phyloP scores from a whole-genome alignment of 225 moss, liverwort and hornwort genomes.

The Sphagnum tenellum region DNA sequence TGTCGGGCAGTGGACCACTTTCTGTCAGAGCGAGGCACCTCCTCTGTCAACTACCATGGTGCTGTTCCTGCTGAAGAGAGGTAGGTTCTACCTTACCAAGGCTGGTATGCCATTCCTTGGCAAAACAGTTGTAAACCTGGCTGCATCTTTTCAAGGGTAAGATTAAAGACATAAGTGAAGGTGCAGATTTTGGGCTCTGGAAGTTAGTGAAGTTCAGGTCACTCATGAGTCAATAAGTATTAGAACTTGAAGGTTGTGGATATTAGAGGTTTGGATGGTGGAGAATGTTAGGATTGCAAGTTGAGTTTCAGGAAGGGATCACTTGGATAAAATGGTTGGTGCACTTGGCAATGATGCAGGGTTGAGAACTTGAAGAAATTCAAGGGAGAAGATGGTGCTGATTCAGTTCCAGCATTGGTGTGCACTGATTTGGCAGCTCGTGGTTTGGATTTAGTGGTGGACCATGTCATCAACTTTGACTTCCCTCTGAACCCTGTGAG shows the following conservation, averaged over 20 bases:
- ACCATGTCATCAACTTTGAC: conserved; percentile 97
- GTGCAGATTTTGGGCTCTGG: no score
- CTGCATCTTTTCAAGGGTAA: no score
- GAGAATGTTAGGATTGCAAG: no score
- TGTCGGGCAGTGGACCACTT: conserved; percentile 97
- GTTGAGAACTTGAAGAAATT: conserved; percentile 86
- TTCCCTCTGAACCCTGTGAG: conserved; percentile 96
- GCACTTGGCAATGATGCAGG: conserved; percentile 29
- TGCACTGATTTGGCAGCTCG: conserved; percentile 97
- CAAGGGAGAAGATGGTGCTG: conserved; percentile 45
- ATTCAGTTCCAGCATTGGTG: conserved; percentile 67
- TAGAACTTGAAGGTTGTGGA: no score
- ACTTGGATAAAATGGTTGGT: no score
- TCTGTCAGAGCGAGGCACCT: conserved; percentile 66
- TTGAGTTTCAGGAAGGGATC: no score
- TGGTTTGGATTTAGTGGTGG: conserved; percentile 93
- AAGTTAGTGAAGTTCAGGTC: no score
- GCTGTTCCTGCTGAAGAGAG: conserved; percentile 94
- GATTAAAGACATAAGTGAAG: no score
- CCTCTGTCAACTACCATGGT: conserved; percentile 92
- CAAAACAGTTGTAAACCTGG: no score
- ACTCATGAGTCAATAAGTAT: no score
- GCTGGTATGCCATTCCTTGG: no score
- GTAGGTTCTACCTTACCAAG: conserved; percentile 12
- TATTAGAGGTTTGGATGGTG: no score